A percentile compares a stretch with the other conserved stretches of the same genome.
Evolutionary conservation across 371 early-diverging fungal species (phyloP).

Genomic region (Gilbertella persicaria): DNA sequence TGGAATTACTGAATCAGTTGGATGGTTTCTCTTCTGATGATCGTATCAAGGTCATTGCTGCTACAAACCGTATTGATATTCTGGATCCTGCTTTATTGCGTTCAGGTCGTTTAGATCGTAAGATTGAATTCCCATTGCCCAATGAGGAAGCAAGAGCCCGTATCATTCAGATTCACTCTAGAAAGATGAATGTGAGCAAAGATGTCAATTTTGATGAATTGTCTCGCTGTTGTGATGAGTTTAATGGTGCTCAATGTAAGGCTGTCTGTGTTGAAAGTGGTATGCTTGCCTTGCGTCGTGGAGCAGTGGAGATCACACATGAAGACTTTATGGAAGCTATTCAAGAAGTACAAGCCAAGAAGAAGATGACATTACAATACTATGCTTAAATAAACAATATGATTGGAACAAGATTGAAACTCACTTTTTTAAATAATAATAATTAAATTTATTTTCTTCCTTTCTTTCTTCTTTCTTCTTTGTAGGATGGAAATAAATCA

Average conservation of each 20-base stretch:
- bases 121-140: slow-evolving; percentile 99
- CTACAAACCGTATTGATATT: slow-evolving; percentile 99
- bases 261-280: slow-evolving; percentile 95
- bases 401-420: no score
- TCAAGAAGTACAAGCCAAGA: slow-evolving; percentile 99
- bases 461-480: neutral
- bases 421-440: neutral
- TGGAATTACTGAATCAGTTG: slow-evolving; percentile 99
- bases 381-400: slow-evolving; percentile 80
- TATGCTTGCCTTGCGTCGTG: slow-evolving; percentile 98
- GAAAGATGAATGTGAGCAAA: slow-evolving; percentile 97
- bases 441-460: neutral
- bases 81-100: slow-evolving; percentile 99
- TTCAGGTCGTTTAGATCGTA: slow-evolving; percentile 99
- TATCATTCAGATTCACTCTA: slow-evolving; percentile 99
- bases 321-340: slow-evolving; percentile 99
- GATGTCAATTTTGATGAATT: slow-evolving; percentile 99
- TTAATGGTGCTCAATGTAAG: slow-evolving; percentile 99
- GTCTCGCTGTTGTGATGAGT: slow-evolving; percentile 98
- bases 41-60: slow-evolving; percentile 99
- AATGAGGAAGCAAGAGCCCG: slow-evolving; percentile 98
- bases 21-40: slow-evolving; percentile 99
- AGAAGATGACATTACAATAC: slow-evolving; percentile 98
- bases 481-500: no score
- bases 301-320: slow-evolving; percentile 90